These are phyloP conservation scores for Meyerozyma smithsonii DNA, from an alignment of 1,139 yeast genomes.

Conservation along the genomic window DNA sequence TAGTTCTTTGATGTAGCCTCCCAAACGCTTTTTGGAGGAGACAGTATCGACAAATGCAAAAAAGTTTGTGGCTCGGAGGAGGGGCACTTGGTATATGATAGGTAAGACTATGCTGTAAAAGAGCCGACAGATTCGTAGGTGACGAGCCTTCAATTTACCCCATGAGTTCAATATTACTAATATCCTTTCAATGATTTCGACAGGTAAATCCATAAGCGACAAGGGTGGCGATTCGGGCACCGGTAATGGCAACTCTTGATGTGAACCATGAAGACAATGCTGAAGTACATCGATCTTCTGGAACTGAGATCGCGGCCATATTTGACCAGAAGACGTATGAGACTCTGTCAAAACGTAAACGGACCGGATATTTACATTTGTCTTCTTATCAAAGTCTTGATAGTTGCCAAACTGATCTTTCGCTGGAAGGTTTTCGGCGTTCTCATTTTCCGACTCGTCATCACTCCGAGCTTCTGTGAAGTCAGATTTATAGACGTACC, in stretches of 20 bases:
- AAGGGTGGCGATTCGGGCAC: slow-evolving; percentile 12
- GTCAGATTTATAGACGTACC: slow-evolving; percentile 65
- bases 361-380: slow-evolving; percentile 28
- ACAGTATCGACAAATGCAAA: slow-evolving; percentile 68
- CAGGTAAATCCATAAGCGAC: slow-evolving; percentile 39
- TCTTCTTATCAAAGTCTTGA: slow-evolving; percentile 23
- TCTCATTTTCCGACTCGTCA: slow-evolving; percentile 34
- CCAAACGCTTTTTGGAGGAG: slow-evolving; percentile 37
- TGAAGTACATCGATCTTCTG: slow-evolving; percentile 43
- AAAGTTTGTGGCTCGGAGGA: slow-evolving; percentile 63
- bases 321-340: slow-evolving; percentile 18
- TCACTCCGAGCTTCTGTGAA: slow-evolving; percentile 24
- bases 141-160: slow-evolving; percentile 43
- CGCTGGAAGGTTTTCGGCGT: slow-evolving; percentile 14
- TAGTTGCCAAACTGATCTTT: slow-evolving; percentile 19
- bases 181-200: slow-evolving; percentile 56
- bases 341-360: slow-evolving; percentile 32
- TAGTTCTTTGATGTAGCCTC: slow-evolving; percentile 45
- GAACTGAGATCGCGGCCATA: slow-evolving; percentile 43
- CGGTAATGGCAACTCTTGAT: slow-evolving; percentile 13
- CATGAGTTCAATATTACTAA: slow-evolving; percentile 34
- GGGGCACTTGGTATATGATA: slow-evolving; percentile 59
- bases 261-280: slow-evolving; percentile 23
- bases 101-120: slow-evolving; percentile 61
- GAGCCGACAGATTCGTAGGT: slow-evolving; percentile 54